Evolutionary conservation across 192 early-diverging fungal genomes (phyloP).

Genomic region (Linnemannia elongata): DNA sequence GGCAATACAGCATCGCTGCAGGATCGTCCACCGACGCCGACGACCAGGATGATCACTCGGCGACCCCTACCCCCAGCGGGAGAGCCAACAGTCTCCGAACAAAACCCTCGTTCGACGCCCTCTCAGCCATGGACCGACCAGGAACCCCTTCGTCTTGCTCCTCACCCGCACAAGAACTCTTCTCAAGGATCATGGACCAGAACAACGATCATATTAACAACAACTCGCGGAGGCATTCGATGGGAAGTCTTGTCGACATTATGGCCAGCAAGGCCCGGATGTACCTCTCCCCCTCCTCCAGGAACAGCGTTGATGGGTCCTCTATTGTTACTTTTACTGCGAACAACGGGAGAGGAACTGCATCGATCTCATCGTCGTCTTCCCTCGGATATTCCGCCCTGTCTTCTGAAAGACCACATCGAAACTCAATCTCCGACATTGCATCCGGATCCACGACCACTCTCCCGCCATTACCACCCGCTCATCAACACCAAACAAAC

Average conservation of each 20-base stretch:
- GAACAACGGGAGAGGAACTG: not conserved
- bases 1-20: not conserved
- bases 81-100: not conserved
- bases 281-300: not conserved
- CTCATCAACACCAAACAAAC: not conserved
- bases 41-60: not conserved
- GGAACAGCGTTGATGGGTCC: not conserved
- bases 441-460: not conserved
- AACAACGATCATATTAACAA: conserved; percentile 6
- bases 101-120: not conserved
- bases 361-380: not conserved
- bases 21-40: not conserved
- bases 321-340: not conserved
- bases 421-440: not conserved
- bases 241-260: not conserved
- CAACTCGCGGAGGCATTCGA: conserved; percentile 1
- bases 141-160: not conserved
- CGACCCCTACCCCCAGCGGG: not conserved
- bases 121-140: not conserved
- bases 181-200: conserved; percentile 24
- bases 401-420: not conserved
- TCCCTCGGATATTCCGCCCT: not conserved
- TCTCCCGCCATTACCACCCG: not conserved
- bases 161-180: conserved; percentile 16
- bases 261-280: not conserved